Conservation (phyloP, 306 rosid species). For the Medicago truncatula region DNA sequence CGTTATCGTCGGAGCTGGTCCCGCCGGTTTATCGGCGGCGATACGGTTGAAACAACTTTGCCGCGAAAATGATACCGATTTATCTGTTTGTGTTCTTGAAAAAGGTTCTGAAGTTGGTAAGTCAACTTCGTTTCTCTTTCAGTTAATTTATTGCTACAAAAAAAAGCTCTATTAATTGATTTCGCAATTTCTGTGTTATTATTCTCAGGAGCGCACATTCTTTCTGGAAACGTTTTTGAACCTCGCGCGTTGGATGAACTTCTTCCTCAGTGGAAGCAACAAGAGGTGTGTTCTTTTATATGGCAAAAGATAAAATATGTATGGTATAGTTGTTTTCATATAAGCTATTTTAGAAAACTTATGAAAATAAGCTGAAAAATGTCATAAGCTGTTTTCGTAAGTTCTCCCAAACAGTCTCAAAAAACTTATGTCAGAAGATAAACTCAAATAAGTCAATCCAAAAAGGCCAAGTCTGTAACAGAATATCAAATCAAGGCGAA, state of each 20-base stretch:
- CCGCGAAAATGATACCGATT: conserved; percentile 58
- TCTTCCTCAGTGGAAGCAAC: conserved; percentile 83
- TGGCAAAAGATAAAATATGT: no score
- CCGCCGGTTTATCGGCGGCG: conserved; percentile 94
- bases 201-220: conserved; percentile 79
- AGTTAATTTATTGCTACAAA: not conserved
- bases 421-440: no score
- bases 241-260: conserved; percentile 90
- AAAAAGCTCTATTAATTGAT: not conserved
- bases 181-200: not conserved
- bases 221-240: conserved; percentile 94
- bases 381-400: no score
- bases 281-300: conserved; percentile 66
- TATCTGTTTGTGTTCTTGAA: conserved; percentile 90
- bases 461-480: no score
- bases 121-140: conserved; percentile 31
- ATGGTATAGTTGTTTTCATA: no score
- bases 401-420: no score
- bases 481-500: no score
- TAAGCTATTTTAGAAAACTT: no score
- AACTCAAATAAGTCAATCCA: no score
- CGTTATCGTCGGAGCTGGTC: conserved; percentile 95
- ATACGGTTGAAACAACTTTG: conserved; percentile 85
- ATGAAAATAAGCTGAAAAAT: no score
- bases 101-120: conserved; percentile 95